phyloP scores from a whole-genome alignment of 345 rosid genomes.

The Murraya paniculata region DNA sequence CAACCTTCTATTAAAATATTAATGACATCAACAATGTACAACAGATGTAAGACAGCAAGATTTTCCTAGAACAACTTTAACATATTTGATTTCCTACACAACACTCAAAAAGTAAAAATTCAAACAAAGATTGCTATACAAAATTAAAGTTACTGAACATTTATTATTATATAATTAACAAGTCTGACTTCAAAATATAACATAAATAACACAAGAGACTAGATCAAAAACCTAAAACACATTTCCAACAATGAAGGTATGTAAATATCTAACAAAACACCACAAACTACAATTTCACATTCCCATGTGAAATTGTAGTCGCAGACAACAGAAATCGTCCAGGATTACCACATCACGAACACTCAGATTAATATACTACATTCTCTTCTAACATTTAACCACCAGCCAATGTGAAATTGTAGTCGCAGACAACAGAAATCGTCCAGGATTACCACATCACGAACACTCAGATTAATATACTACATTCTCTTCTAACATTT shows the following conservation, averaged over 20 bases:
- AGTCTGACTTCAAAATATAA: not conserved
- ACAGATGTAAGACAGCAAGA: not conserved
- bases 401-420: not conserved
- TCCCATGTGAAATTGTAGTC: too few relatives aligned
- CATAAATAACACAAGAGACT: too few relatives aligned
- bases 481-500: not conserved
- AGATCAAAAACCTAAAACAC: too few relatives aligned
- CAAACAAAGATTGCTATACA: not conserved
- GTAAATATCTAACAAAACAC: not conserved
- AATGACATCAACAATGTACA: not conserved
- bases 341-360: too few relatives aligned
- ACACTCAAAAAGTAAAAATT: not conserved
- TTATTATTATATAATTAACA: not conserved
- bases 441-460: too few relatives aligned
- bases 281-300: not conserved
- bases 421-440: too few relatives aligned
- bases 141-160: too few relatives aligned
- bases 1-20: too few relatives aligned
- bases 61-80: not conserved
- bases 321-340: too few relatives aligned
- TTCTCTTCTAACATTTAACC: not conserved
- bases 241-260: not conserved
- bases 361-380: not conserved
- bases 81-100: not conserved
- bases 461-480: not conserved